Percentiles rank a stretch among this genome's conserved stretches.
Conservation (phyloP, 805 yeast genomes). For the Blastobotrys parvus region DNA sequence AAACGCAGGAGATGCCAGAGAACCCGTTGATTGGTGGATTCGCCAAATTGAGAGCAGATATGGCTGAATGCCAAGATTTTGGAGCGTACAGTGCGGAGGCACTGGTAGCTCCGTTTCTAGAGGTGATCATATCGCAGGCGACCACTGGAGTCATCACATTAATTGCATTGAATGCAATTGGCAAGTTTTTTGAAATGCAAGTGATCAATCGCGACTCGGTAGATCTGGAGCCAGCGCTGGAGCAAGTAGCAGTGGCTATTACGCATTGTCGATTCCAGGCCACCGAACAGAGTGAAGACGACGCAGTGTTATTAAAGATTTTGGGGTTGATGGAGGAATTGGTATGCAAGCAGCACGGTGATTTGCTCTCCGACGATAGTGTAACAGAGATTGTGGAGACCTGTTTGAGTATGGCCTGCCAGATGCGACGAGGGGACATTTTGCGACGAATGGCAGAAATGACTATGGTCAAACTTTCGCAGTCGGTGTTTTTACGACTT, state of each 20-base stretch:
- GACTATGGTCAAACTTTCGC: slow-evolving; percentile 62
- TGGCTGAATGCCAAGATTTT: slow-evolving; percentile 47
- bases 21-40: slow-evolving; percentile 72
- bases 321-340: slow-evolving; percentile 63
- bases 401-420: slow-evolving; percentile 84
- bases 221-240: slow-evolving; percentile 49
- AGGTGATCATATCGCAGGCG: slow-evolving; percentile 72
- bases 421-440: slow-evolving; percentile 83
- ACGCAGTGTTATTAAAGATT: slow-evolving; percentile 79
- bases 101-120: slow-evolving; percentile 75
- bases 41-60: slow-evolving; percentile 64
- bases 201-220: slow-evolving; percentile 50
- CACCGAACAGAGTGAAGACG: slow-evolving; percentile 85
- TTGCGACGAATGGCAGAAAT: slow-evolving; percentile 83
- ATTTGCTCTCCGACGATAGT: slow-evolving; percentile 66
- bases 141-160: slow-evolving; percentile 84
- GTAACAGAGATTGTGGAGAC: slow-evolving; percentile 87
- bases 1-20: slow-evolving; percentile 20
- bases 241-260: slow-evolving; percentile 63
- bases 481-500: slow-evolving; percentile 56
- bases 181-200: slow-evolving; percentile 62
- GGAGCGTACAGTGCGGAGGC: slow-evolving; percentile 60
- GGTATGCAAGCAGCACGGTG: slow-evolving; percentile 46
- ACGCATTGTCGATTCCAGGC: slow-evolving; percentile 96
- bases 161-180: slow-evolving; percentile 65